phyloP scores from a whole-genome alignment of 2,329 filamentous ascomycete genomes.

The Didymella pomorum region DNA sequence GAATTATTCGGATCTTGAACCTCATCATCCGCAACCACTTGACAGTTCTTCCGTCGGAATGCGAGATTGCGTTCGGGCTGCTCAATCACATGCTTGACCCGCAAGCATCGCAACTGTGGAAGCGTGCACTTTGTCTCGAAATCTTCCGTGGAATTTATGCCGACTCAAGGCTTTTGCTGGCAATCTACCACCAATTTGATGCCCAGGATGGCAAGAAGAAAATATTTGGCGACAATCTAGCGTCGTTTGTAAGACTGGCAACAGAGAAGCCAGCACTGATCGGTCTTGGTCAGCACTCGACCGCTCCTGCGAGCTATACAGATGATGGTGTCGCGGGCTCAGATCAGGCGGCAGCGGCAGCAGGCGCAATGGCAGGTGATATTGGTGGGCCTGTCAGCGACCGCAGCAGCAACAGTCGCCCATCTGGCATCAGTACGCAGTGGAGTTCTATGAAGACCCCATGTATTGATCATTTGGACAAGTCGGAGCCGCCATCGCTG shows the following conservation, averaged over 20 bases:
- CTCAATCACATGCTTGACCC: constrained; percentile 88
- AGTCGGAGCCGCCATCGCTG: constrained; percentile 79
- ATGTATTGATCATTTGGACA: constrained; percentile 94
- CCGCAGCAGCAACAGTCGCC: constrained; percentile 66
- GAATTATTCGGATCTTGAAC: constrained; percentile 83
- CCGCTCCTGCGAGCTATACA: constrained; percentile 72
- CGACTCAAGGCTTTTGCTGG: constrained; percentile 78
- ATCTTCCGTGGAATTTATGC: constrained; percentile 86
- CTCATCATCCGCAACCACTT: constrained; percentile 82
- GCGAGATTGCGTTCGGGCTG: constrained; percentile 81
- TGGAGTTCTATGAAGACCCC: constrained; percentile 90
- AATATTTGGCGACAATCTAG: constrained; percentile 82
- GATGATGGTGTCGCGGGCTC: constrained; percentile 66
- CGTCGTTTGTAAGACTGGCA: constrained; percentile 88
- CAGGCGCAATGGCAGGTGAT: constrained; percentile 85
- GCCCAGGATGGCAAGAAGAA: constrained; percentile 73
- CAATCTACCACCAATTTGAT: constrained; percentile 84
- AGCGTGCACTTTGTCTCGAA: constrained; percentile 88
- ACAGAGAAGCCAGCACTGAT: constrained; percentile 91
- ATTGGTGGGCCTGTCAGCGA: constrained; percentile 74
- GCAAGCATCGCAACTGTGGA: constrained; percentile 81
- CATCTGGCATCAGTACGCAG: constrained; percentile 82
- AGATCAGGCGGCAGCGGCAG: constrained; percentile 89
- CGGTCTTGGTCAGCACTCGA: constrained; percentile 87
- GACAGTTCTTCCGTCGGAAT: constrained; percentile 76